Evolutionary conservation across 208 protist genomes (phyloP).

Genomic region (Trichomonas gallinae): DNA sequence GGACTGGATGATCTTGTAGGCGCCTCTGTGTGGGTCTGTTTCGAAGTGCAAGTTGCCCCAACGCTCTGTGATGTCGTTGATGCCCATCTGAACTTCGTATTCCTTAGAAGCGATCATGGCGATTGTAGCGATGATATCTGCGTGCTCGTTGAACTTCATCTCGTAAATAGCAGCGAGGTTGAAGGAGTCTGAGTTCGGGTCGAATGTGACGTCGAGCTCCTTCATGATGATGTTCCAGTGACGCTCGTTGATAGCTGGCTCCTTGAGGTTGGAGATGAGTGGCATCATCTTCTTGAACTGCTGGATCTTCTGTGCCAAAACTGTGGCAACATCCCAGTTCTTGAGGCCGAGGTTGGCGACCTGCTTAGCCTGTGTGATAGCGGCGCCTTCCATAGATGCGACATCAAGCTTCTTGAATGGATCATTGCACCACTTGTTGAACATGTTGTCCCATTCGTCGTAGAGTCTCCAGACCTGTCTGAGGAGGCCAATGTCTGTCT

Average conservation of each 20-base stretch:
- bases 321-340: not conserved
- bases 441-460: slow-evolving; percentile 16
- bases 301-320: slow-evolving; percentile 65
- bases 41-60: slow-evolving; percentile 68
- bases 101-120: slow-evolving; percentile 70
- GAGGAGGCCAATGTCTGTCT: not conserved
- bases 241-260: slow-evolving; percentile 47
- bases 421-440: not conserved
- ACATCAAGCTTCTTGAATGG: slow-evolving; percentile 8
- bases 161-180: slow-evolving; percentile 71
- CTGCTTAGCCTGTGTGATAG: not conserved
- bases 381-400: not conserved
- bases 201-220: slow-evolving; percentile 51
- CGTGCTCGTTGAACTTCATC: slow-evolving; percentile 72
- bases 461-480: not conserved
- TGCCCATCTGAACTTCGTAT: slow-evolving; percentile 70
- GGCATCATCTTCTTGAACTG: slow-evolving; percentile 77
- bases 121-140: slow-evolving; percentile 71
- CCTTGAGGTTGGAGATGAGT: slow-evolving; percentile 80
- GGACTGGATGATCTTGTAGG: slow-evolving; percentile 65
- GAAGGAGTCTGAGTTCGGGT: slow-evolving; percentile 68
- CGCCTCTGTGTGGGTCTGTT: slow-evolving; percentile 42
- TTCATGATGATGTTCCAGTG: slow-evolving; percentile 49
- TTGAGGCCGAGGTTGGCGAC: not conserved
- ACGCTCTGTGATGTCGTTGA: slow-evolving; percentile 65